Evolutionary conservation across 176 grass and related monocot species (phyloP), one percentile per base, ranked within the genome.

Genomic region (Oryza punctata): DNA sequence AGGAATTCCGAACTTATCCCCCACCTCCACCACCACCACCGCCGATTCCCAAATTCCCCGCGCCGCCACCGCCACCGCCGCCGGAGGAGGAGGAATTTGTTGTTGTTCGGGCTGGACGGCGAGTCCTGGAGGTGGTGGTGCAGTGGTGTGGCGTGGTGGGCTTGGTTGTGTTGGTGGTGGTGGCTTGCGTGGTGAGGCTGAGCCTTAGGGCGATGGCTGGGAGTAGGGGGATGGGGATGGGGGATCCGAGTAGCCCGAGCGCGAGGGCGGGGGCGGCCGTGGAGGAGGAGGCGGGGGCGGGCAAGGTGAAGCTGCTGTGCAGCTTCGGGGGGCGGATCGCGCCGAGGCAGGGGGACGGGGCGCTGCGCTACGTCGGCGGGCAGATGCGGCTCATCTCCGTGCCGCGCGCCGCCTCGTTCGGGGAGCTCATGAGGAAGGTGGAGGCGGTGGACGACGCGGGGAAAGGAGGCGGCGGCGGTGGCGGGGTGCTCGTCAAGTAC

Each of bases 271-370:
- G 13, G 72, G 47, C 40, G 37, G 82, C 5, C 5, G 79, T 5
- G 78, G 73, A 64, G 75, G 89, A 76, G 57, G 76, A 52, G 70
- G 70, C 3, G 5, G 81, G 12, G 1, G 47, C 10, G 1, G 76
- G 70, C 35, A 97, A 94, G 85, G 86, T 87, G 64, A 94, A 94
- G 88, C 81, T 94, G n/a, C 87, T 97, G 26, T 97, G 94, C 85
- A 94, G 94, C 83, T 94, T 85, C 78, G 94, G 87, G 0, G 94
- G 94, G 13, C 87, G 87, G 79, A 94, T 97, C 89, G 67, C 92
- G 29, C 91, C 90, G 61, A 32, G 94, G 57, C 81, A 90, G 0
- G 87, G 76, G 33, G 90, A 94, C 70, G 90, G 89, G 2, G 68
- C 80, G 75, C 87, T 97, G 35, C 89, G 94, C 65, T 97, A 97